Conservation (phyloP, 2,329 filamentous ascomycete genomes). For the Neofusicoccum ribis region DNA sequence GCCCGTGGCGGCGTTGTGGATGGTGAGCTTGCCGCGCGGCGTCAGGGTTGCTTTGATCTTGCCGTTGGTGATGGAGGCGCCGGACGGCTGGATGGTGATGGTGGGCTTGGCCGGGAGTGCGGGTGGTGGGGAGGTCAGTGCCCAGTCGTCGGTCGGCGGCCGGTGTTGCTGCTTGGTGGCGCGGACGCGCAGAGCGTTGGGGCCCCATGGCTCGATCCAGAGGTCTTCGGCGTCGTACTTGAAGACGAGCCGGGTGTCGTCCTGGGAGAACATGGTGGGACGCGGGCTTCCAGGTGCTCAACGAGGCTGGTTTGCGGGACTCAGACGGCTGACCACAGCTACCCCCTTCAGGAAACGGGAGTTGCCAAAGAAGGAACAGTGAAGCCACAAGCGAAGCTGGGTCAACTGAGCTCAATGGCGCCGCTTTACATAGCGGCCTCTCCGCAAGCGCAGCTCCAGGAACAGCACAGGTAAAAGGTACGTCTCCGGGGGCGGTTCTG, state of each 20-base stretch:
- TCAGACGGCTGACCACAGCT: background rate
- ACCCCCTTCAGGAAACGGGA: background rate
- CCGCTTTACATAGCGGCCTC: too few species aligned
- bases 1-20: conserved; percentile 44
- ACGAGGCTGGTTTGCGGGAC: too few species aligned
- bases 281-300: too few species aligned
- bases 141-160: conserved; percentile 33
- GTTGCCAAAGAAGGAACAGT: too few species aligned
- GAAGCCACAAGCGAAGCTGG: too few species aligned
- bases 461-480: too few species aligned
- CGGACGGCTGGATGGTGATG: conserved; percentile 23
- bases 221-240: conserved; percentile 54
- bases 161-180: conserved; percentile 41
- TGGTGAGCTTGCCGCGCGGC: conserved; percentile 51
- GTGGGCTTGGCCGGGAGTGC: background rate
- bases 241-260: conserved; percentile 61
- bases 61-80: conserved; percentile 50
- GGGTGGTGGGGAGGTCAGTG: conserved; percentile 22
- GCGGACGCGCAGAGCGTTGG: conserved; percentile 50
- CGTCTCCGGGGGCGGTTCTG: too few species aligned
- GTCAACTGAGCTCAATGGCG: too few species aligned
- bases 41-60: conserved; percentile 51
- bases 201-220: conserved; percentile 53
- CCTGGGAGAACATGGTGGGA: conserved; percentile 36
- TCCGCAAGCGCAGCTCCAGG: too few species aligned